Evolutionary conservation across 2,329 filamentous ascomycete genomes (phyloP).

Genomic region (Fusarium sp.): DNA sequence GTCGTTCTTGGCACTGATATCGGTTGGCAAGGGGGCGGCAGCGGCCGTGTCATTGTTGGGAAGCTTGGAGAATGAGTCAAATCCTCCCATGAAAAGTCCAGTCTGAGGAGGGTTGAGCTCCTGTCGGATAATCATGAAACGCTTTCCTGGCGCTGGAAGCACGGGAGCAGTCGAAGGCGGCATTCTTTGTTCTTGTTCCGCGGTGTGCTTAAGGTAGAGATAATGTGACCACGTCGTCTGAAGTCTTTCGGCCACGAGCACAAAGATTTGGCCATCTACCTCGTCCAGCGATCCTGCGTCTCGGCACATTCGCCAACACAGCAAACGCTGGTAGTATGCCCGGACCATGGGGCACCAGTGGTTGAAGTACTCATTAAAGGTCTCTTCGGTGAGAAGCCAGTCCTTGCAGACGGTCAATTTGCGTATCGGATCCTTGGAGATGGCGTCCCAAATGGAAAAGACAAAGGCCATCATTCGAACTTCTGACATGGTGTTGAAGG

Average conservation of each 20-base stretch:
- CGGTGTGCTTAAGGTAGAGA: constrained; percentile 76
- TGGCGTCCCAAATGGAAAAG: constrained; percentile 81
- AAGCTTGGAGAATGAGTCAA: constrained; percentile 58
- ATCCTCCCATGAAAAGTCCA: constrained; percentile 60
- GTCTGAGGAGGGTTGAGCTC: constrained; percentile 67
- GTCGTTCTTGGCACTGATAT: constrained; percentile 47
- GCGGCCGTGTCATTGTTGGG: constrained; percentile 38
- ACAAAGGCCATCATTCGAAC: constrained; percentile 86
- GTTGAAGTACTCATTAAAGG: constrained; percentile 86
- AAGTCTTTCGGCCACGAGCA: constrained; percentile 74
- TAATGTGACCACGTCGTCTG: constrained; percentile 83
- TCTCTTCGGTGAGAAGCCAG: constrained; percentile 79
- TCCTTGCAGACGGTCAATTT: constrained; percentile 78
- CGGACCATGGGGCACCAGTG: constrained; percentile 97
- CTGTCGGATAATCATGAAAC: constrained; percentile 89
- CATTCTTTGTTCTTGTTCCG: constrained; percentile 65
- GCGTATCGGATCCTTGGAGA: constrained; percentile 72
- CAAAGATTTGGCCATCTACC: constrained; percentile 76
- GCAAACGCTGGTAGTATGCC: constrained; percentile 88
- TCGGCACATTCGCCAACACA: constrained; percentile 90
- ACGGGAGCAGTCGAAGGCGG: constrained; percentile 83
- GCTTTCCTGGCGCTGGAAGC: constrained; percentile 84
- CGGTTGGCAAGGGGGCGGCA: constrained; percentile 42
- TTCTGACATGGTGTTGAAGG: constrained; percentile 90
- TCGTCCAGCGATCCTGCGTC: constrained; percentile 75